Evolutionary conservation across 176 grass and related monocot species (phyloP), one percentile per base, ranked within the genome.

Genomic region (Phoenix dactylifera): DNA sequence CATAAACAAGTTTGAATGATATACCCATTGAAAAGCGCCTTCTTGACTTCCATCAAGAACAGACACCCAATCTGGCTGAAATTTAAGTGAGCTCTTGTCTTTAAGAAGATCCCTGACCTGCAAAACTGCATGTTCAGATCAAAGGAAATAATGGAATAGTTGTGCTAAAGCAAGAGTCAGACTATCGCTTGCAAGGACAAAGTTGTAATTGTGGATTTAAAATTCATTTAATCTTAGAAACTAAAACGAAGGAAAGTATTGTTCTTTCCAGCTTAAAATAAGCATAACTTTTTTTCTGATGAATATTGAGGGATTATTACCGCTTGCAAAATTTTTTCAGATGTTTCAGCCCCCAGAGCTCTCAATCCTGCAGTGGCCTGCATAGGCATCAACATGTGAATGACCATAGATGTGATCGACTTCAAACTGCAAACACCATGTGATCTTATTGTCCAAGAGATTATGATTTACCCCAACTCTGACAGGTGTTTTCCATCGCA

Each of bases 361-460:
- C 93, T 80, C 54, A 97, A 87, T 72, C 93, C 93, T 80, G 93
- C 93, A 29, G 93, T 97, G 49, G 93, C 93, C 91, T 96, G 71
- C 49, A 63, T 67, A 71, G 70, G 35, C 54, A 55, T 61, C 62
- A 15, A 6, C 65, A 59, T 57, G 78, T 71, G 44, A 80, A 60
- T 25, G 54, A 35, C 35, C 15, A 29, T 61, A 75, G 22, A 1
- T 7, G 52, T 2, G 2, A 57, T 67, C 2, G 26, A 51, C 53
- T 57, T 74, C 68, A 76, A 55, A 17, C 30, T 71, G 17, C 16
- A 59, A 5, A 55, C 44, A 25, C 3, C 50, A 72, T 16, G 44
- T 58, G 60, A 48, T 17, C 7, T 14, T 19, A 67, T 70, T 64
- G 67, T 59, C 63, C 1, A 68, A 22, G 10, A 62, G 69, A 69